These are phyloP conservation scores for Chaetomium sp. DNA, from an alignment of 2,329 filamentous ascomycete species.

Conservation along the genomic window DNA sequence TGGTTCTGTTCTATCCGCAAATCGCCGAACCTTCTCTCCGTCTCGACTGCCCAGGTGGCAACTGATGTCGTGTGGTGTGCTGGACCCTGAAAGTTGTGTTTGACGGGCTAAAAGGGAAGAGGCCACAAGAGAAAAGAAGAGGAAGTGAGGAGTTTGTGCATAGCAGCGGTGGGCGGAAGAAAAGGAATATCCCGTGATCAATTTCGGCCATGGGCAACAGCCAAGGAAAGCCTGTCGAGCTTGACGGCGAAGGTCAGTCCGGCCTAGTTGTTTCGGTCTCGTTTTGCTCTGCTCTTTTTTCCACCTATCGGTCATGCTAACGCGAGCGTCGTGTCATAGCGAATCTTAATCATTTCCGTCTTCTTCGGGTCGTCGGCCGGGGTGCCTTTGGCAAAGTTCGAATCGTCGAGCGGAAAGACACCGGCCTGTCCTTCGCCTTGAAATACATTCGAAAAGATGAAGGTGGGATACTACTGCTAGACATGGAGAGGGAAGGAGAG, in stretches of 20 bases:
- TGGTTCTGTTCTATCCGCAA: constrained; percentile 12
- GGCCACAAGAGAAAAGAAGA: neutral
- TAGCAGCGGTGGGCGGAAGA: no score
- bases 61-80: constrained; percentile 1
- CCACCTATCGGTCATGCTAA: neutral
- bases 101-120: neutral
- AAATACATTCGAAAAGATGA: constrained; percentile 99
- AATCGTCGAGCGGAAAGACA: constrained; percentile 97
- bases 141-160: no score
- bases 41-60: constrained; percentile 7
- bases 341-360: constrained; percentile 93
- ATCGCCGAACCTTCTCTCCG: constrained; percentile 1
- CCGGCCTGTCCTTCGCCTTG: constrained; percentile 83
- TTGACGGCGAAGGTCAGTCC: constrained; percentile 81
- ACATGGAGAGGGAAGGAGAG: no score
- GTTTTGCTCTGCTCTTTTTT: neutral
- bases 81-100: constrained; percentile 6
- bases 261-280: neutral
- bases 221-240: constrained; percentile 86
- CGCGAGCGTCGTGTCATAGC: constrained; percentile 45
- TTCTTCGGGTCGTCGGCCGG: constrained; percentile 91
- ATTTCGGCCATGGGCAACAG: constrained; percentile 72
- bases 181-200: neutral
- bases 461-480: constrained; percentile 48
- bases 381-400: constrained; percentile 98